phyloP scores from a whole-genome alignment of 2,329 filamentous ascomycete genomes.

The Moelleriella libera region DNA sequence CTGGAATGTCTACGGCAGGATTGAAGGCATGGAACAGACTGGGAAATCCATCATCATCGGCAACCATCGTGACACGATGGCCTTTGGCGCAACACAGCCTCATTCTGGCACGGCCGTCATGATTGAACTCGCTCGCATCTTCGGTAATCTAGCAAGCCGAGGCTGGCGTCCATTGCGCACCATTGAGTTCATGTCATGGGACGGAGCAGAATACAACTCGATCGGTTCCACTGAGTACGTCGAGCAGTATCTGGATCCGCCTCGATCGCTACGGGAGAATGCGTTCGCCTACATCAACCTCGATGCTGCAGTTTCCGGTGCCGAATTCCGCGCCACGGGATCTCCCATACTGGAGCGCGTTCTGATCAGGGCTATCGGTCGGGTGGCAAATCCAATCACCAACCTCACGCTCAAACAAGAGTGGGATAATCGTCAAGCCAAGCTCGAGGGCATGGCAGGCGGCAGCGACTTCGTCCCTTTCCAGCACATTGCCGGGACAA shows the following conservation, averaged over 20 bases:
- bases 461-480: constrained; percentile 81
- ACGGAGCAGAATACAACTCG: constrained; percentile 83
- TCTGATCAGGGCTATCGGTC: constrained; percentile 58
- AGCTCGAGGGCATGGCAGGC: constrained; percentile 56
- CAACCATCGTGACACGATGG: constrained; percentile 88
- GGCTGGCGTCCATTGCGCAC: constrained; percentile 90
- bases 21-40: constrained; percentile 69
- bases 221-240: constrained; percentile 93
- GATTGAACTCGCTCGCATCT: constrained; percentile 74
- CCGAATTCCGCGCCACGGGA: constrained; percentile 61
- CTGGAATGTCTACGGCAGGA: constrained; percentile 80
- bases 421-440: constrained; percentile 53
- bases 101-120: constrained; percentile 83
- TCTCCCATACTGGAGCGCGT: constrained; percentile 67
- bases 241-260: constrained; percentile 58
- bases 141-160: constrained; percentile 60
- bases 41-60: constrained; percentile 80
- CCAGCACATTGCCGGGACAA: constrained; percentile 79
- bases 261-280: constrained; percentile 46
- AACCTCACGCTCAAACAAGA: constrained; percentile 62
- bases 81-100: constrained; percentile 73
- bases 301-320: constrained; percentile 65
- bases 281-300: constrained; percentile 87
- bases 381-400: constrained; percentile 55
- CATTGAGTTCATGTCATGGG: constrained; percentile 95